These are phyloP conservation scores for Ustanciosporium gigantosporum DNA, from an alignment of 1,284 basidiomycete genomes.

Conservation along the genomic window DNA sequence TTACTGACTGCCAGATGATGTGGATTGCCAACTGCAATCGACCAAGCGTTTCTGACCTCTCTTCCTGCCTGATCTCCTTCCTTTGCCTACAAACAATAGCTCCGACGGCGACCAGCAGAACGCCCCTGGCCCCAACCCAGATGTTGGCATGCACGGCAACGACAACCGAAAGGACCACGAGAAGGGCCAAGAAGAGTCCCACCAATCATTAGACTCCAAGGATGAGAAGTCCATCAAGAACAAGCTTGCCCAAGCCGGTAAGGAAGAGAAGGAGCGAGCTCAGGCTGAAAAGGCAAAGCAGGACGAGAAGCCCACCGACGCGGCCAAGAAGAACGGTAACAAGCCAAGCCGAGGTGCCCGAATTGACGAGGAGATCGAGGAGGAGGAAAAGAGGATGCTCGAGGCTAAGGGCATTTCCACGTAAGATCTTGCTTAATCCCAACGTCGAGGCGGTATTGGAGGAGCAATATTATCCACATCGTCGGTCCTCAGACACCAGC, in stretches of 20 bases:
- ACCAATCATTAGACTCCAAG: slow-evolving; percentile 47
- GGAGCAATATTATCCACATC: too few species aligned
- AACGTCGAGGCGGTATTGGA: too few species aligned
- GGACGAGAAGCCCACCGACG: slow-evolving; percentile 34
- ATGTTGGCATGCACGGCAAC: slow-evolving; percentile 39
- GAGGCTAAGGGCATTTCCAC: slow-evolving; percentile 48
- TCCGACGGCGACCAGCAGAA: slow-evolving; percentile 47
- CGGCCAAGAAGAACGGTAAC: slow-evolving; percentile 65
- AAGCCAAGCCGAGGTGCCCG: slow-evolving; percentile 69
- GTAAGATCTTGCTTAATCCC: slow-evolving; percentile 10
- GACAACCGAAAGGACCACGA: slow-evolving; percentile 49
- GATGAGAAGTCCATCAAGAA: slow-evolving; percentile 57
- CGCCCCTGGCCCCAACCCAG: slow-evolving; percentile 39
- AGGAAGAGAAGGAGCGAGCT: slow-evolving; percentile 44
- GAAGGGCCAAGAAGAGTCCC: slow-evolving; percentile 49
- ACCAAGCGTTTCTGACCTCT: neutral
- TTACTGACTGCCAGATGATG: too few species aligned
- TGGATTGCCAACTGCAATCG: too few species aligned
- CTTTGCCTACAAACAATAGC: slow-evolving; percentile 5
- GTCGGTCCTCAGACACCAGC: too few species aligned
- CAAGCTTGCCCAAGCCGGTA: slow-evolving; percentile 53
- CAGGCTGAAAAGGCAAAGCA: slow-evolving; percentile 36
- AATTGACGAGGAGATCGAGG: slow-evolving; percentile 69
- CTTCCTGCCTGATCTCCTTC: neutral
- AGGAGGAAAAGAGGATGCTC: slow-evolving; percentile 61